Conservation (phyloP, 345 rosid genomes). For the Viola odorata region DNA sequence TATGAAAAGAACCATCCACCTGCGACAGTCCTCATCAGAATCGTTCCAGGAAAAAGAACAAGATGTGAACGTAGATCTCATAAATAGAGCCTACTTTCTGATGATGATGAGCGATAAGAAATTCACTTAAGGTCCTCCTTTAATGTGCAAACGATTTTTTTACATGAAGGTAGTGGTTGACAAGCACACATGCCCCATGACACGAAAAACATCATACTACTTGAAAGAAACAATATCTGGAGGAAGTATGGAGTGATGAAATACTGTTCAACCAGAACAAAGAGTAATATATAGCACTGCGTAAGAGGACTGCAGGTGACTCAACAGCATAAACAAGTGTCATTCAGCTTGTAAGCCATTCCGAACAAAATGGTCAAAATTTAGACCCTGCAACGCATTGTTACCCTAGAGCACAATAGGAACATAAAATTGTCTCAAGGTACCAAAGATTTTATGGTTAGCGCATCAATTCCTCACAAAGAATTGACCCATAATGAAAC, state of each 20-base stretch:
- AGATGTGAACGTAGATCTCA: not conserved
- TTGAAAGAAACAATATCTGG: not conserved
- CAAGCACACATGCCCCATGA: too few relatives aligned
- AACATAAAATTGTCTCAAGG: not conserved
- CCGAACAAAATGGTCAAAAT: not conserved
- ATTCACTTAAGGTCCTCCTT: too few relatives aligned
- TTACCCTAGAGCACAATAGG: not conserved
- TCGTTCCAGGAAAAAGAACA: constrained; percentile 32
- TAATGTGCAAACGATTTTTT: too few relatives aligned
- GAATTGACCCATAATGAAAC: not conserved
- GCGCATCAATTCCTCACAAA: not conserved
- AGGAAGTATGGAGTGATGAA: too few relatives aligned
- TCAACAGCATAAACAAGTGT: not conserved
- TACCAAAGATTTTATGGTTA: not conserved
- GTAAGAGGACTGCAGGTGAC: too few relatives aligned
- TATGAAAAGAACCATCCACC: constrained; percentile 99
- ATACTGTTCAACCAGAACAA: too few relatives aligned
- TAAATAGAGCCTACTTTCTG: not conserved
- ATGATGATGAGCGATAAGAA: too few relatives aligned
- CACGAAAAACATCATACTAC: not conserved
- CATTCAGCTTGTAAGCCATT: not conserved
- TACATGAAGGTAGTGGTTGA: too few relatives aligned
- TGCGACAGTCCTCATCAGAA: constrained; percentile 96
- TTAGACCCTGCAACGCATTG: not conserved
- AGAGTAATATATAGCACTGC: too few relatives aligned